Evolutionary conservation across 2,329 filamentous ascomycete genomes (phyloP), one percentile per base, ranked within the genome.

Genomic region (Colletotrichum sojae): DNA sequence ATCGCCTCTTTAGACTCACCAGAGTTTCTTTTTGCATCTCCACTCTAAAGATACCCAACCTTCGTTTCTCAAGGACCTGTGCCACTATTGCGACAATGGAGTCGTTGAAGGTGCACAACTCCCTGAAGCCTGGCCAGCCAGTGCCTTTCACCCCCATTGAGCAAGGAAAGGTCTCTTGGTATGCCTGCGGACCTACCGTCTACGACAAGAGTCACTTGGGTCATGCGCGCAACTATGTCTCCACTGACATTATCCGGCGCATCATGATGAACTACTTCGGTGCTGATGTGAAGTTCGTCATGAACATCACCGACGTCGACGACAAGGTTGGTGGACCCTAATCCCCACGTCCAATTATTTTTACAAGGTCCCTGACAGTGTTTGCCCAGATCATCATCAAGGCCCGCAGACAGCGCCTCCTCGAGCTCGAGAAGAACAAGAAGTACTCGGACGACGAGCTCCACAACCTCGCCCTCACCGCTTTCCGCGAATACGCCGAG

Each of bases 301-400:
- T 97, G 91, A 97, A 97, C 82, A 94, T 96, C 71, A 97, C 94
- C 31, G 94, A 95, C 75, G 88, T 95, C 46, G 92, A 94, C 74
- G 90, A 93, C 80, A 92, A 92, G 86, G 88, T 90, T 75, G 71
- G 76, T 36, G 2, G 6, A 36, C 31, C 31, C 31, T 2, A 3
- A 10, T n/a, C 20, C 6, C 0, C 1, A 18, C 8, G 6, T 4
- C 1, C 12, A 8, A 12, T 8, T 16, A 10, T 12, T 25, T 6
- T 15, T 1, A 1, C 6, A 12, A 5, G 12, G 4, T 4, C 18
- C 49, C 63, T 51, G 8, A 55, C 31, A 10, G 20, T 8, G 16
- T 12, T 12, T 2, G 8, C 5, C 52, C 72, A 88, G 86, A 89
- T 89, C 69, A 89, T 89, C 73, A 83, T 89, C 78, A 85, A 85